Evolutionary conservation across 495 filamentous ascomycete species (phyloP), one percentile per base, ranked within the genome.

Genomic region (Trichoderma erinaceum): DNA sequence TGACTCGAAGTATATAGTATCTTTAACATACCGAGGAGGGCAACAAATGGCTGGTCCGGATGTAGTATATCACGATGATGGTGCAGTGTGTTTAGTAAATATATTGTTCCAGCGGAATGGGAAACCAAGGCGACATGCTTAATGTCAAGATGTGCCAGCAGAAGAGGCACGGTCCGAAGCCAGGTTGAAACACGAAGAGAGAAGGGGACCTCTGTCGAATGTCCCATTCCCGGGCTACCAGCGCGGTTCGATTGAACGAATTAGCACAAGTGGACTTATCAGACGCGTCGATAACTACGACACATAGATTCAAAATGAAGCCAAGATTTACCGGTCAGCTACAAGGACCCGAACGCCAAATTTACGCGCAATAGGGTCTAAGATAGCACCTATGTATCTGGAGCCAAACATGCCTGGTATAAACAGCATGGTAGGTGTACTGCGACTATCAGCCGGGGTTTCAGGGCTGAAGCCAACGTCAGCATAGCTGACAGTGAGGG

Each of bases 401-500:
- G 48, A 52, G 18, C 48, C 48, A 52, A 52, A 52, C 48, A 52
- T 52, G 48, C 48, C 48, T 16, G 48, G 48, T 7, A 52, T 52
- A 21, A 52, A 52, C 18, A 52, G n/a, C 21, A 52, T 21, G 25
- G 48, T 52, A 21, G 48, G 48, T 2, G 48, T 52, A 10, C 18
- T 52, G 18, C 48, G 48, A 52, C n/a, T 52, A 23, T 18, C 48
- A 21, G 48, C 21, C 48, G 48, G 48, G 11, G 2, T 21, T 11
- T 5, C 48, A 10, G 48, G 48, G 8, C 21, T 52, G 48, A 52
- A 52, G n/a, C 48, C 48, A 11, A 52, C 16, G 48, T 52, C 48
- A 4, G 48, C 48, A 52, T 52, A 52, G 48, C 48, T 52, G n/a
- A 52, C n/a, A 21, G 48, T 52, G 48, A 52, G n/a, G n/a, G 48